These are phyloP conservation scores for Candida tropicalis DNA, from an alignment of 1,139 yeast species.

Conservation along the genomic window DNA sequence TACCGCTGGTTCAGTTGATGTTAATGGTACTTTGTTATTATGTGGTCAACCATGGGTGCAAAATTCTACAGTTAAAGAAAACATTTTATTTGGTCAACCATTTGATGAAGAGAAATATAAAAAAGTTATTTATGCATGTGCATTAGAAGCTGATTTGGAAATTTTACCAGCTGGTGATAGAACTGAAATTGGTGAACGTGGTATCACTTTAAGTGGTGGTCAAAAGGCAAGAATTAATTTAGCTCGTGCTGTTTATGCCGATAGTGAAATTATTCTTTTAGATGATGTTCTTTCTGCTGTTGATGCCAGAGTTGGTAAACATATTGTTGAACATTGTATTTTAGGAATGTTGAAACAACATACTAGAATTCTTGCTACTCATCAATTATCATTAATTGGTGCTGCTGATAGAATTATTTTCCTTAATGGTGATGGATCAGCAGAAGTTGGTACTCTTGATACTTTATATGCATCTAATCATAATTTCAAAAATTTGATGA, in stretches of 20 bases:
- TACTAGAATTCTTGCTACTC: constrained; percentile 51
- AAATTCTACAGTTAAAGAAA: constrained; percentile 44
- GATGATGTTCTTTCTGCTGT: constrained; percentile 54
- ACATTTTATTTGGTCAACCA: constrained; percentile 36
- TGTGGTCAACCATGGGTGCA: constrained; percentile 58
- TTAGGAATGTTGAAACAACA: constrained; percentile 35
- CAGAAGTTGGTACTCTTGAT: constrained; percentile 37
- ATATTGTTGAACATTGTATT: constrained; percentile 43
- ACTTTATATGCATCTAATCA: constrained; percentile 38
- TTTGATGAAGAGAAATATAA: constrained; percentile 30
- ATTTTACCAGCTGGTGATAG: constrained; percentile 45
- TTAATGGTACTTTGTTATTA: constrained; percentile 41
- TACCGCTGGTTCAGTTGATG: constrained; percentile 38
- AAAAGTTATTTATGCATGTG: constrained; percentile 36
- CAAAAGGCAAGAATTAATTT: constrained; percentile 51
- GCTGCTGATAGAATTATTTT: constrained; percentile 44
- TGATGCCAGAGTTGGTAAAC: constrained; percentile 52
- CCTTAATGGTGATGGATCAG: constrained; percentile 47
- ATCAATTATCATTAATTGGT: constrained; percentile 46
- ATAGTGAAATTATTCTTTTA: constrained; percentile 40
- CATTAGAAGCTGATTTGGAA: constrained; percentile 39
- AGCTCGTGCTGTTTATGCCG: constrained; percentile 49
- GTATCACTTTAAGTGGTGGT: constrained; percentile 52
- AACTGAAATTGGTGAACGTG: constrained; percentile 53
- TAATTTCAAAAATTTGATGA: constrained; percentile 56